phyloP scores from a whole-genome alignment of 2,329 filamentous ascomycete genomes.

The Verticillium zaregamsianum region DNA sequence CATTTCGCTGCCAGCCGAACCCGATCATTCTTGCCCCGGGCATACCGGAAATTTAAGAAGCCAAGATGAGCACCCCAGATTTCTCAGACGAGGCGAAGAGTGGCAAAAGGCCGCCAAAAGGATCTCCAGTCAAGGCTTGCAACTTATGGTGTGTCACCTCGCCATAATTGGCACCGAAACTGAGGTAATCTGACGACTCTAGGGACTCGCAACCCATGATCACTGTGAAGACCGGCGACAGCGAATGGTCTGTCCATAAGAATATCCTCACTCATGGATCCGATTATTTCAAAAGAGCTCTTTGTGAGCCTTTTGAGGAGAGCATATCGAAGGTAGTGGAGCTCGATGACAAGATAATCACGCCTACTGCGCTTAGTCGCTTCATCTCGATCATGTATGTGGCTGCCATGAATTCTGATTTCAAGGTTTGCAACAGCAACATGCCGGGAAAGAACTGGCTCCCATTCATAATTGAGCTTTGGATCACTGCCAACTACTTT shows the following conservation, averaged over 20 bases:
- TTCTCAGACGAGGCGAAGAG: too few species aligned
- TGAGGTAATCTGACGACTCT: too few species aligned
- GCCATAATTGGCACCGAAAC: too few species aligned
- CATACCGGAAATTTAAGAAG: too few species aligned
- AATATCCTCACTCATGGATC: background rate
- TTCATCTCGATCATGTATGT: background rate
- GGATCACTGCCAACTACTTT: background rate
- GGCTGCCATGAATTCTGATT: background rate
- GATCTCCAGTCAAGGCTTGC: too few species aligned
- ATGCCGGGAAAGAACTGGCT: background rate
- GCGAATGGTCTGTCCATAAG: background rate
- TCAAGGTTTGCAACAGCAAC: background rate
- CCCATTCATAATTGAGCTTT: background rate
- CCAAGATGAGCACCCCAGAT: too few species aligned
- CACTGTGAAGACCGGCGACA: background rate
- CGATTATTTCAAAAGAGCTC: background rate
- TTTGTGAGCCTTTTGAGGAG: background rate
- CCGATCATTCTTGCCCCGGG: too few species aligned
- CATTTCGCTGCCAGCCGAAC: too few species aligned
- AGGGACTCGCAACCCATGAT: background rate
- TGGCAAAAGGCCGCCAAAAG: too few species aligned
- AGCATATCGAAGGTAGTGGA: background rate
- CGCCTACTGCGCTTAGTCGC: fast-evolving
- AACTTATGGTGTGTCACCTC: too few species aligned
- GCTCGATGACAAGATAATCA: background rate